These are phyloP conservation scores for Eurotiales sp. DNA, from an alignment of 2,329 filamentous ascomycete genomes.

Conservation along the genomic window DNA sequence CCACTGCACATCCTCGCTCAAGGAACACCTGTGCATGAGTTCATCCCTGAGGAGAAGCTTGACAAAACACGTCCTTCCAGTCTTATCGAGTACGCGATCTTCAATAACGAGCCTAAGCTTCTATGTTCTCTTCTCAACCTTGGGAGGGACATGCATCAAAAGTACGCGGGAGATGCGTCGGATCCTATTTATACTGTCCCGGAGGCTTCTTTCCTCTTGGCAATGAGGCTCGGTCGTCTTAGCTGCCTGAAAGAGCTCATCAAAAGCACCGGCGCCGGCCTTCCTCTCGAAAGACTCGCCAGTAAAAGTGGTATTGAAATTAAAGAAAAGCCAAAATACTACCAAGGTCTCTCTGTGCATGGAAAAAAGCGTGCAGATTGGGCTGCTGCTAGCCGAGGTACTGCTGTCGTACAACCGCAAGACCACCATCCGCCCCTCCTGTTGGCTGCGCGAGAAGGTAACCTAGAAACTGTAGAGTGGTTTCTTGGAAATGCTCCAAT, in stretches of 20 bases:
- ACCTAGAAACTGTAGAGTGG: slow-evolving; percentile 69
- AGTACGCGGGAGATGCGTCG: slow-evolving; percentile 11
- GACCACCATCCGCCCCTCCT: slow-evolving; percentile 28
- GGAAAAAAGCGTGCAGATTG: slow-evolving; percentile 72
- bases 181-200: slow-evolving; percentile 17
- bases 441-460: slow-evolving; percentile 39
- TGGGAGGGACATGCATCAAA: slow-evolving; percentile 23
- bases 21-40: slow-evolving; percentile 29
- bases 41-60: slow-evolving; percentile 11
- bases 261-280: slow-evolving; percentile 61
- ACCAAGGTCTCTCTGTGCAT: slow-evolving; percentile 72
- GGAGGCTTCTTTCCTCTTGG: slow-evolving; percentile 33
- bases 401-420: neutral
- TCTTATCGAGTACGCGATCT: slow-evolving; percentile 47
- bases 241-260: slow-evolving; percentile 55
- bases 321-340: slow-evolving; percentile 64
- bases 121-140: slow-evolving; percentile 59
- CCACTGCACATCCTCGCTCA: slow-evolving; percentile 53
- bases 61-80: neutral
- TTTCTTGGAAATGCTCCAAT: slow-evolving; percentile 69
- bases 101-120: slow-evolving; percentile 51
- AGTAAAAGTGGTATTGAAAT: slow-evolving; percentile 62
- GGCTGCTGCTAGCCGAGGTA: slow-evolving; percentile 57
- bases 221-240: slow-evolving; percentile 39
- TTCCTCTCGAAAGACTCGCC: slow-evolving; percentile 65